Evolutionary conservation across 2,329 filamentous ascomycete genomes (phyloP).

Genomic region (Waltergamsia citrina): DNA sequence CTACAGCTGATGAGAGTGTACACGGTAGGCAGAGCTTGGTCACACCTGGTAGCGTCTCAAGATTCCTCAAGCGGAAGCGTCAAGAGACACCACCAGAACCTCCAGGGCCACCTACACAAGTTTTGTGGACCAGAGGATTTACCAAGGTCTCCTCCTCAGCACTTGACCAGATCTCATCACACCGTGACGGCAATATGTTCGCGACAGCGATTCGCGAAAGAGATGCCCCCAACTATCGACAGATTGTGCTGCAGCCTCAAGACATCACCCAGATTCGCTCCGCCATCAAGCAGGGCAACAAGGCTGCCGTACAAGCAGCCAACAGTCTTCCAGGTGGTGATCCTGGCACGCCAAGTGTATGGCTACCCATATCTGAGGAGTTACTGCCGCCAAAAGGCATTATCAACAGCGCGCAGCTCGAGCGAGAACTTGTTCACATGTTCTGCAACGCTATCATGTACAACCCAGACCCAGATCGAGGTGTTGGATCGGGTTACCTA

Average conservation of each 20-base stretch:
- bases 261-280: constrained; percentile 71
- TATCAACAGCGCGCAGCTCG: constrained; percentile 85
- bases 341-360: constrained; percentile 44
- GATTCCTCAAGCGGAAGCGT: constrained; percentile 46
- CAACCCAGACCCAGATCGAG: constrained; percentile 72
- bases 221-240: constrained; percentile 67
- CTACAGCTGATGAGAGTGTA: constrained; percentile 43
- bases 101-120: constrained; percentile 52
- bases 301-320: constrained; percentile 52
- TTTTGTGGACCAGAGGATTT: constrained; percentile 68
- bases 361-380: constrained; percentile 64
- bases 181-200: constrained; percentile 73
- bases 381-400: constrained; percentile 80
- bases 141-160: constrained; percentile 63
- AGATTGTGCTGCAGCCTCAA: constrained; percentile 64
- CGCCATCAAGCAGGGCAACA: constrained; percentile 64
- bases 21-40: constrained; percentile 25
- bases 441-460: constrained; percentile 99
- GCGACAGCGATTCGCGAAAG: constrained; percentile 64
- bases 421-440: constrained; percentile 91
- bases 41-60: constrained; percentile 26
- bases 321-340: constrained; percentile 51
- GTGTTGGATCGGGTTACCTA: constrained; percentile 55
- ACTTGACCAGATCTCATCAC: constrained; percentile 66
- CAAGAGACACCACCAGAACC: constrained; percentile 37